Evolutionary conservation across 2,329 filamentous ascomycete genomes (phyloP), one percentile per base, ranked within the genome.

Genomic region (Pestalotiopsis sp.): DNA sequence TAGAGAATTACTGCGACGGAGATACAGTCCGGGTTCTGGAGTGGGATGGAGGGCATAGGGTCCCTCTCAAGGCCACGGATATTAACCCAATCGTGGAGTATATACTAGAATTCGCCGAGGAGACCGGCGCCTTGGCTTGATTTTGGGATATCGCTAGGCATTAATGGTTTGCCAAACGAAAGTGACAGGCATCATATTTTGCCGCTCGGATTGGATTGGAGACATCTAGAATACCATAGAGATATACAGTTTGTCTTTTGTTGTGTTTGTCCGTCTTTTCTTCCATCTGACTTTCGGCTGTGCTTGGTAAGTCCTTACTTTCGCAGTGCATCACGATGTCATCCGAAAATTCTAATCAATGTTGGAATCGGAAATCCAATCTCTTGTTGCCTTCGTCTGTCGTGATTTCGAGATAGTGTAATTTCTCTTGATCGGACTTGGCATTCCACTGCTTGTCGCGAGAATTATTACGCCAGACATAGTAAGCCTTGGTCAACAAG

Each of bases 21-120:
- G 84, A 82, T 0, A 87, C 80, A 2, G 80, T 85, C 5, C 83
- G 78, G 52, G 69, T 94, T 59, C 77, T 94, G 1, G 90, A 94
- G 76, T 94, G 92, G 92, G 86, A 92, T 67, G 92, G 91, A 0
- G 85, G 83, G 1, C 92, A 95, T 76, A 81, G 92, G 5, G 82
- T 95, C 62, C 91, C 92, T 1, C 84, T 94, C 68, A 92, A 91
- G 81, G 82, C 80, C 24, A 80, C 78, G 38, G 92, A 94, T 77
- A 90, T 94, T 3, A 82, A 86, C 62, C 81, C 78, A 10, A 80
- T 92, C 11, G 81, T 86, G 11, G 77, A 81, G 11, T 81, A 83
- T 61, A 85, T 90, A 38, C 76, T 89, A 44, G 79, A 82, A 26
- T 74, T 88, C 48, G 86, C 85, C 3, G 80, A 79, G 71, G 78